Conservation (phyloP, 441 rosid genomes). For the Erysimum cheiri region DNA sequence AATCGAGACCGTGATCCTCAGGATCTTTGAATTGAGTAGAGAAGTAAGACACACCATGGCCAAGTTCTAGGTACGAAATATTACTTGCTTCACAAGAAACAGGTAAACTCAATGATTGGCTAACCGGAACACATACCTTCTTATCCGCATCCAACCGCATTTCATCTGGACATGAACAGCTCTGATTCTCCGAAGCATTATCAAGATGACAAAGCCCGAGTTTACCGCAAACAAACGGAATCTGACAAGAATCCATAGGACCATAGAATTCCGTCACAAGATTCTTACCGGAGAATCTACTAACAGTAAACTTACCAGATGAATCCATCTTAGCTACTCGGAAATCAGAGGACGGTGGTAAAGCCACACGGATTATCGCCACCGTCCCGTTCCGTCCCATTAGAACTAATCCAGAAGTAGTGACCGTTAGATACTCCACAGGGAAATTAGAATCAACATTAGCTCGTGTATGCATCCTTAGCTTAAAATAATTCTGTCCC, state of each 20-base stretch:
- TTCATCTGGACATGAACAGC: constrained; percentile 74
- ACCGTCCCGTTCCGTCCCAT: constrained; percentile 64
- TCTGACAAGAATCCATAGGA: constrained; percentile 61
- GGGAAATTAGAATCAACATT: constrained; percentile 47
- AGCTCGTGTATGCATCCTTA: constrained; percentile 66
- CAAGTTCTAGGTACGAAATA: constrained; percentile 55
- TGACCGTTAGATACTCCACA: constrained; percentile 64
- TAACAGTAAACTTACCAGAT: constrained; percentile 62
- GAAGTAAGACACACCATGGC: constrained; percentile 63
- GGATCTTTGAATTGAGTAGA: constrained; percentile 60
- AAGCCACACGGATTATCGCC: constrained; percentile 51
- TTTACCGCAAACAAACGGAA: constrained; percentile 68
- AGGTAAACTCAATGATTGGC: constrained; percentile 54
- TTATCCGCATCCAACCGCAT: constrained; percentile 48
- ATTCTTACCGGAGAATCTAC: constrained; percentile 51
- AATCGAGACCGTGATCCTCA: constrained; percentile 47
- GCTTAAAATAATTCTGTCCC: constrained; percentile 70
- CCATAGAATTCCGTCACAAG: constrained; percentile 56
- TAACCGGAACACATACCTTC: constrained; percentile 56
- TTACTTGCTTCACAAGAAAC: constrained; percentile 58
- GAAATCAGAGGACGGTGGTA: constrained; percentile 53
- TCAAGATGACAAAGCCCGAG: constrained; percentile 58
- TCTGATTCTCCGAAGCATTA: constrained; percentile 40
- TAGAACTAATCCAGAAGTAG: constrained; percentile 63
- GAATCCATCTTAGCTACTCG: constrained; percentile 59